Base-by-base conservation (phyloP, 2,329 filamentous ascomycete species). In the Ophiostoma piceae region DNA sequence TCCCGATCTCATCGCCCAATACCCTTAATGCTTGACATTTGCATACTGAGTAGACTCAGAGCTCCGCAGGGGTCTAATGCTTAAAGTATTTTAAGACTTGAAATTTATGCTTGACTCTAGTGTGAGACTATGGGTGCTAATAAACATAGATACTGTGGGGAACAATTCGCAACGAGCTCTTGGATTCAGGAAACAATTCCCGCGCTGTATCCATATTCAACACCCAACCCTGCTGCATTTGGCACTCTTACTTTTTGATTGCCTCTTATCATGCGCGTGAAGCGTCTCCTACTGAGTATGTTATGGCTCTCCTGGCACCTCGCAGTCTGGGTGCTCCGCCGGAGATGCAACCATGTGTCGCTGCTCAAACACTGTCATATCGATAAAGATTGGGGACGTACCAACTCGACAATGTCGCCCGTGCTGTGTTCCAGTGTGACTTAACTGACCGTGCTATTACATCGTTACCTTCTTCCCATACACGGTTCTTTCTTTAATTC, bases 191-290 rank as follows among this genome's bases (percentile, higher is more conserved):
- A 60, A 62, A 26, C 57, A 62, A 62, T 62, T 19, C 26, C 57
- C 57, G 57, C 57, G 57, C 26, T 32, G 57, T 62, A 32, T 19
- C 57, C 66, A 83, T 76, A 85, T 95, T 57, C 22, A 16, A 26
- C 51, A 57, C 51, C 51, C 51, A 19, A 57, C 51, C 51, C 51
- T 57, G 51, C 51, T 57, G 22, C 51, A 29, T 12, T 26, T 22
- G 5, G 3, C 26, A 22, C 26, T 26, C 22, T 57, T 57, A n/a
- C 8, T 57, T 3, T 26, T 26, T 26, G 9, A 26, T 29, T 57
- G 12, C 0, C 51, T 57, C 22, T 3, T 29, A 57, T 12, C 51
- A 26, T 57, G 8, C 51, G 51, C 11, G 6, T 57, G 3, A 8
- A n/a, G 51, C 22, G 22, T 26, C 22, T 57, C 9, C n/a, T 26